phyloP scores from a whole-genome alignment of 2,329 filamentous ascomycete species.

The Colletotrichum camelliae region DNA sequence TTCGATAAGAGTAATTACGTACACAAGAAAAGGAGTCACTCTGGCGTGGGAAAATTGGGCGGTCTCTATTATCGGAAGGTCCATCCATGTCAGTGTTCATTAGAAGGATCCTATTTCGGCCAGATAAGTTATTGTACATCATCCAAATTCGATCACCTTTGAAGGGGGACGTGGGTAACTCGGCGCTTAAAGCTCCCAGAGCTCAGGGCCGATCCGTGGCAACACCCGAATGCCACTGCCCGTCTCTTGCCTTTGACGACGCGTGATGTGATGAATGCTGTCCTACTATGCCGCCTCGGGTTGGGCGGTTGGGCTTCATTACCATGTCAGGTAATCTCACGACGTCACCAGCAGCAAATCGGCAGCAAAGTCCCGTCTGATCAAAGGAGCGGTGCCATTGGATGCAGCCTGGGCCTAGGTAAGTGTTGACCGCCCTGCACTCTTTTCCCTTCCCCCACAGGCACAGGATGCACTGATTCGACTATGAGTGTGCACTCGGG shows the following conservation, averaged over 20 bases:
- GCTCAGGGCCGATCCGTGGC: not conserved
- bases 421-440: not conserved
- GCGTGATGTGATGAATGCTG: not conserved
- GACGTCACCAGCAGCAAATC: not conserved
- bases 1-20: no score
- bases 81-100: not conserved
- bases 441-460: not conserved
- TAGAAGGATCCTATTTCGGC: not conserved
- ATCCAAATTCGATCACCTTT: not conserved
- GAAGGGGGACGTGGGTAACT: no score
- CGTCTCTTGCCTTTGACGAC: not conserved
- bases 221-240: not conserved
- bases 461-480: not conserved
- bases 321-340: not conserved
- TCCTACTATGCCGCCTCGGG: not conserved
- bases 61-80: not conserved
- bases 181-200: not conserved
- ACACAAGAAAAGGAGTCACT: no score
- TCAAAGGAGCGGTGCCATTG: not conserved
- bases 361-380: not conserved
- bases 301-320: not conserved
- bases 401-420: not conserved
- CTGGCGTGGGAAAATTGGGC: no score
- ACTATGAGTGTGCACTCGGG: not conserved
- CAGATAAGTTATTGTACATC: not conserved